A percentile compares a stretch with the other conserved stretches of the same genome.
These are phyloP conservation scores for Suillus cothurnatus DNA, from an alignment of 768 basidiomycete genomes.

Conservation along the genomic window DNA sequence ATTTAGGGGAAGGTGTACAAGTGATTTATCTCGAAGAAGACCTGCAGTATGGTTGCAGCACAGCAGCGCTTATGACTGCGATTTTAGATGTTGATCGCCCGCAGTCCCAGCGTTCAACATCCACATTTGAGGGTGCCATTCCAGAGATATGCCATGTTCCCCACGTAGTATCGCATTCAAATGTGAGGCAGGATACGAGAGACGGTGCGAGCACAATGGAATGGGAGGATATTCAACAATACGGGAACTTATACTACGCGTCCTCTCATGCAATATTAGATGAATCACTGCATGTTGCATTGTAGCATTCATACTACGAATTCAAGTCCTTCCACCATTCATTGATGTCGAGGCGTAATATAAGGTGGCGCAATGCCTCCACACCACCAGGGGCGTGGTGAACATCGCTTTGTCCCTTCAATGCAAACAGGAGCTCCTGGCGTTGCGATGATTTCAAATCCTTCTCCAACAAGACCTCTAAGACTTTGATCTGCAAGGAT, in stretches of 20 bases:
- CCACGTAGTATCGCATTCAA: background rate
- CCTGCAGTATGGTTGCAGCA: background rate
- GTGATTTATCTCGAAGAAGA: background rate
- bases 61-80: background rate
- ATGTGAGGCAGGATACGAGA: no score
- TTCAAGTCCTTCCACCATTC: conserved; percentile 55
- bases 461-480: conserved; percentile 62
- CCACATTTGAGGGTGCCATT: background rate
- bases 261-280: background rate
- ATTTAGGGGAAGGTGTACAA: background rate
- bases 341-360: conserved; percentile 53
- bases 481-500: conserved; percentile 50
- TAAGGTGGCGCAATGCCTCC: conserved; percentile 55
- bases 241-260: conserved; percentile 3
- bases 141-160: no score
- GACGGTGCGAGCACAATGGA: no score
- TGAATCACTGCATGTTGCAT: conserved; percentile 3
- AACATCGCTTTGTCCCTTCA: conserved; percentile 30
- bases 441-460: conserved; percentile 25
- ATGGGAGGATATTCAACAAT: no score
- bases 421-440: conserved; percentile 24
- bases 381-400: conserved; percentile 50
- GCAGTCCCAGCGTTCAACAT: background rate
- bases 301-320: background rate
- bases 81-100: no score